These are phyloP conservation scores for Echeveria elegans DNA, from an alignment of 164 flowering plant genomes.

Conservation along the genomic window DNA sequence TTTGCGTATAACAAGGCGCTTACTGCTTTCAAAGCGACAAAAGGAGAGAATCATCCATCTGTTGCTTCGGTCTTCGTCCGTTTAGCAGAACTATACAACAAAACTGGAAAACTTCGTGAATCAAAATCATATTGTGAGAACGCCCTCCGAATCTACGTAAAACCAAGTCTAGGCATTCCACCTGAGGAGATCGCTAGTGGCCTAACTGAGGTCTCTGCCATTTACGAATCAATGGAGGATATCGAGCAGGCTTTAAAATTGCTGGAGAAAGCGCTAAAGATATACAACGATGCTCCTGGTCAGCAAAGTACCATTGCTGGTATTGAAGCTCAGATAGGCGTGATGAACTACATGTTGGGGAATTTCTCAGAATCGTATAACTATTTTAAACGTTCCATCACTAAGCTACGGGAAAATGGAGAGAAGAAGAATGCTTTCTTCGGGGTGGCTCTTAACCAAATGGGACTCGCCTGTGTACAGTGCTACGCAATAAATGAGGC, in stretches of 20 bases:
- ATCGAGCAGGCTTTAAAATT: constrained; percentile 29
- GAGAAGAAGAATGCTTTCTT: constrained; percentile 31
- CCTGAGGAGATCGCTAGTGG: constrained; percentile 31
- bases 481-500: constrained; percentile 30
- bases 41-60: constrained; percentile 30
- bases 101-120: constrained; percentile 31
- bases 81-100: constrained; percentile 30
- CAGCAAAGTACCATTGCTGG: constrained; percentile 28
- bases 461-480: constrained; percentile 37
- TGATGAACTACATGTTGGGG: constrained; percentile 35
- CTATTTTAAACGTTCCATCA: constrained; percentile 22
- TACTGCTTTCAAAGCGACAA: constrained; percentile 30
- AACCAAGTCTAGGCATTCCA: constrained; percentile 25
- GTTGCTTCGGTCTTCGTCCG: constrained; percentile 34
- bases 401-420: constrained; percentile 26
- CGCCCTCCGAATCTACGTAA: constrained; percentile 29
- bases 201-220: constrained; percentile 27
- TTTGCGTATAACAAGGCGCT: constrained; percentile 37
- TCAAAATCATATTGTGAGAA: constrained; percentile 37
- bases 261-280: constrained; percentile 23
- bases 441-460: constrained; percentile 33
- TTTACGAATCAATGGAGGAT: constrained; percentile 27
- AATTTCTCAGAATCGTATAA: constrained; percentile 26
- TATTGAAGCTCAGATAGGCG: constrained; percentile 36
- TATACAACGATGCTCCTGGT: constrained; percentile 22